Evolutionary conservation across 257 asterid genomes (phyloP).

Genomic region (Fraxinus americana): DNA sequence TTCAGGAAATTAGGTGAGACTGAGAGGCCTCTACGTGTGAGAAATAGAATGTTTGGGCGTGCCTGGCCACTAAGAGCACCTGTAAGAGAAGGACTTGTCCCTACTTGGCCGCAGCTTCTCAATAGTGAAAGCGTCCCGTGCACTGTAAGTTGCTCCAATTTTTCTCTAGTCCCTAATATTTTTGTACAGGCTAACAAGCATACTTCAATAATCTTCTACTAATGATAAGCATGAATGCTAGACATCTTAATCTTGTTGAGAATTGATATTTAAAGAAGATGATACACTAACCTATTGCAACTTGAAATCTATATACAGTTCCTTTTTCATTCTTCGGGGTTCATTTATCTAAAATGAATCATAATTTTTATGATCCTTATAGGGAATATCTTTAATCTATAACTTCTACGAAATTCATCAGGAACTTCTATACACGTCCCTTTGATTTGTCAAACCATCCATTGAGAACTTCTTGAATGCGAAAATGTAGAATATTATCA

Average conservation of each 20-base stretch:
- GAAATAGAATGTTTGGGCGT: constrained; percentile 90
- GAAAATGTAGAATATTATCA: background rate
- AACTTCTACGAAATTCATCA: background rate
- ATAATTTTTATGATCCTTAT: background rate
- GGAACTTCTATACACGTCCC: too few relatives aligned
- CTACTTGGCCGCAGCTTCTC: constrained; percentile 85
- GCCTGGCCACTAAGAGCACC: constrained; percentile 98
- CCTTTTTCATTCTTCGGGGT: too few relatives aligned
- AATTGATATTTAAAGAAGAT: background rate
- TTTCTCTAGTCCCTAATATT: background rate
- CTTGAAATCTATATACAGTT: too few relatives aligned
- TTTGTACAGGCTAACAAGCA: background rate
- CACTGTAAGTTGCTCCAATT: constrained; percentile 59
- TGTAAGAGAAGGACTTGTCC: constrained; percentile 79
- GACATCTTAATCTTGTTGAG: background rate
- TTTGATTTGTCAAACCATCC: background rate
- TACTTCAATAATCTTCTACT: background rate
- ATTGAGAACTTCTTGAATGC: background rate
- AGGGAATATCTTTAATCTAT: background rate
- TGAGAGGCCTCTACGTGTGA: constrained; percentile 73
- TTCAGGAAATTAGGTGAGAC: constrained; percentile 95
- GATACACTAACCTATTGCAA: too few relatives aligned
- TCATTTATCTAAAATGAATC: background rate
- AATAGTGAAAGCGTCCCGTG: constrained; percentile 57
- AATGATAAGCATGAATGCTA: background rate